phyloP scores from a whole-genome alignment of 2,329 filamentous ascomycete genomes.

The Diaporthe nobilis region DNA sequence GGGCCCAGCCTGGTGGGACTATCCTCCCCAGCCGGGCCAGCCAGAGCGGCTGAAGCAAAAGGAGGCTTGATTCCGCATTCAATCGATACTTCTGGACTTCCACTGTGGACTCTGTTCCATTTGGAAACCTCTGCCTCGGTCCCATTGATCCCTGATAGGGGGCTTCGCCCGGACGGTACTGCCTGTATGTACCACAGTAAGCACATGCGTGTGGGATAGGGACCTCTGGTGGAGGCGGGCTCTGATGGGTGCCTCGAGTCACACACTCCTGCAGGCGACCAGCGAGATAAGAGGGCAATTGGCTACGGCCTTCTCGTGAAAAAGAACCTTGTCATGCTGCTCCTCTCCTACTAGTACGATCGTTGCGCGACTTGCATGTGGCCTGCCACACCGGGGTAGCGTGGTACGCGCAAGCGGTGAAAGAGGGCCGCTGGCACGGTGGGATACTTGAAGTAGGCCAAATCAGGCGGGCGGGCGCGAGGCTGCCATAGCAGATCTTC shows the following conservation, averaged over 20 bases:
- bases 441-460: neutral
- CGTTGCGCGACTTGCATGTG: constrained; percentile 15
- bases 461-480: constrained; percentile 4
- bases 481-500: neutral
- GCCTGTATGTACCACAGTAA: constrained; percentile 1
- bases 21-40: constrained; percentile 17
- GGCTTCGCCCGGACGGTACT: constrained; percentile 20
- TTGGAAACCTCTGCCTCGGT: constrained; percentile 21
- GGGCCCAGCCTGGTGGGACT: constrained; percentile 30
- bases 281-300: constrained; percentile 24
- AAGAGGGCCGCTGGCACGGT: constrained; percentile 8
- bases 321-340: constrained; percentile 16
- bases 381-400: constrained; percentile 21
- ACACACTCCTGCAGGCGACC: constrained; percentile 20
- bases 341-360: constrained; percentile 12
- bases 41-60: constrained; percentile 32
- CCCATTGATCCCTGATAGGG: constrained; percentile 26
- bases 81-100: constrained; percentile 18
- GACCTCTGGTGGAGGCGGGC: neutral
- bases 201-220: constrained; percentile 1
- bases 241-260: constrained; percentile 27
- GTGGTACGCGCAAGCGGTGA: constrained; percentile 28
- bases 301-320: constrained; percentile 18
- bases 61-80: constrained; percentile 26
- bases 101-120: neutral